Evolutionary conservation across 768 basidiomycete genomes (phyloP).

Genomic region (Lactifluus echinatus): DNA sequence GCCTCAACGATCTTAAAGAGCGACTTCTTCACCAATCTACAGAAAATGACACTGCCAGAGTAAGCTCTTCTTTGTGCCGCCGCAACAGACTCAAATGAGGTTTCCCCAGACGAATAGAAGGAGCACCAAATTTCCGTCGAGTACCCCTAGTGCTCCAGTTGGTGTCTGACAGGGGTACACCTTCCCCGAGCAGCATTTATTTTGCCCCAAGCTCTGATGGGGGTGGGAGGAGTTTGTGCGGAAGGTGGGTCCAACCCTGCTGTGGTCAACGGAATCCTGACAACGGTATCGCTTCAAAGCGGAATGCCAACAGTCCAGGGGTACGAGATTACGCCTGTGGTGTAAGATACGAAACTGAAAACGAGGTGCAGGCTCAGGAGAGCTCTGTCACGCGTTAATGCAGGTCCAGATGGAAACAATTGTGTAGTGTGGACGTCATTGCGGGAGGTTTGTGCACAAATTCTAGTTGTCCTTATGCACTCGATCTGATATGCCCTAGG

Average conservation of each 20-base stretch:
- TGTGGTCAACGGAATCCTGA: not conserved
- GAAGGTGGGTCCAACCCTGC: slow-evolving; percentile 41
- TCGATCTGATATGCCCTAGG: slow-evolving; percentile 35
- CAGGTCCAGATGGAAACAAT: slow-evolving; percentile 66
- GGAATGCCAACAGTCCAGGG: slow-evolving; percentile 96
- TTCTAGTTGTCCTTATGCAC: slow-evolving; percentile 15
- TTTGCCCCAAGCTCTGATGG: slow-evolving; percentile 31
- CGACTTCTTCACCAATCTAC: slow-evolving; percentile 87
- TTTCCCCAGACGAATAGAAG: slow-evolving; percentile 67
- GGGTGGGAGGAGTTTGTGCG: slow-evolving; percentile 58
- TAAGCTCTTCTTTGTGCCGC: slow-evolving; percentile 31
- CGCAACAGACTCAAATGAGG: not conserved
- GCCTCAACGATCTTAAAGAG: slow-evolving; percentile 92
- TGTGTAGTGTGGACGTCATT: slow-evolving; percentile 91
- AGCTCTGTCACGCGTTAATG: slow-evolving; percentile 72
- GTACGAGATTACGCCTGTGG: slow-evolving; percentile 29
- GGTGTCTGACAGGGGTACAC: slow-evolving; percentile 21
- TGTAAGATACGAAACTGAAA: slow-evolving; percentile 1
- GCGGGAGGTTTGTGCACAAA: slow-evolving; percentile 51
- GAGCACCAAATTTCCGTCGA: slow-evolving; percentile 88
- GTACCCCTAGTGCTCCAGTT: slow-evolving; percentile 52
- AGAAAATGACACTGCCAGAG: slow-evolving; percentile 96
- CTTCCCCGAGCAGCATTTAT: slow-evolving; percentile 29
- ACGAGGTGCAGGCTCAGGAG: slow-evolving; percentile 50
- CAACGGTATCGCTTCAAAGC: slow-evolving; percentile 33